Conservation (phyloP, 129 eudicot species). For the Pittosporum tobira region DNA sequence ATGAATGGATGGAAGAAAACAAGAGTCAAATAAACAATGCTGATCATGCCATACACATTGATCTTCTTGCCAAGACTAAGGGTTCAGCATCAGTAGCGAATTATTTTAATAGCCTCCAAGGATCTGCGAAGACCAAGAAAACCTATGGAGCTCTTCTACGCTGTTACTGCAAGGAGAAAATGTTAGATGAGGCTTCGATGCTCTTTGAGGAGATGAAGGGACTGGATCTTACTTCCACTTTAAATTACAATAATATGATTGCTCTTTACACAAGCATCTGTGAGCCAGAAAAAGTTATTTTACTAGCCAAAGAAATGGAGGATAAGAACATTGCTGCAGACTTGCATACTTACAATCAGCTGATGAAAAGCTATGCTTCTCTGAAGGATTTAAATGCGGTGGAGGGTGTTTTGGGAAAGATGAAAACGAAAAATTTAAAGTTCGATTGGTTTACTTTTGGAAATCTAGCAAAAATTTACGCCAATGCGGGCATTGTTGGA, state of each 20-base stretch:
- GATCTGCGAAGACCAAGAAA: conserved; percentile 32
- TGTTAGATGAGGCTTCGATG: conserved; percentile 30
- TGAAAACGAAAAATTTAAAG: conserved; percentile 24
- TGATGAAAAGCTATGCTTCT: conserved; percentile 32
- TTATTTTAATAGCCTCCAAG: conserved; percentile 34
- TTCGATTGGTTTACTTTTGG: conserved; percentile 29
- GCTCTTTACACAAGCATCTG: conserved; percentile 14
- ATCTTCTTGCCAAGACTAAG: conserved; percentile 33
- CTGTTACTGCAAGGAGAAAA: conserved; percentile 39
- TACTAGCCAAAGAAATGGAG: conserved; percentile 37
- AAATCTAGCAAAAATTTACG: conserved; percentile 31
- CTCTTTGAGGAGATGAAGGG: conserved; percentile 39
- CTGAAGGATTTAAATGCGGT: conserved; percentile 29
- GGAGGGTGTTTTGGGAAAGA: conserved; percentile 32
- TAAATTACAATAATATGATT: conserved; percentile 30
- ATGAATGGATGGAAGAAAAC: conserved; percentile 42
- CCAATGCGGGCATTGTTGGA: conserved; percentile 18
- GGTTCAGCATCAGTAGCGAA: conserved; percentile 37
- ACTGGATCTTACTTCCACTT: conserved; percentile 16
- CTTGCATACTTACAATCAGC: conserved; percentile 26
- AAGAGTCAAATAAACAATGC: conserved; percentile 15
- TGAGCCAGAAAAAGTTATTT: conserved; percentile 29
- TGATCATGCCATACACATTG: conserved; percentile 37
- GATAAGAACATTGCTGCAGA: conserved; percentile 19
- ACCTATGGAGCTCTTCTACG: conserved; percentile 46